phyloP scores from a whole-genome alignment of 331 rosid genomes.

The Stylosanthes scabra region DNA sequence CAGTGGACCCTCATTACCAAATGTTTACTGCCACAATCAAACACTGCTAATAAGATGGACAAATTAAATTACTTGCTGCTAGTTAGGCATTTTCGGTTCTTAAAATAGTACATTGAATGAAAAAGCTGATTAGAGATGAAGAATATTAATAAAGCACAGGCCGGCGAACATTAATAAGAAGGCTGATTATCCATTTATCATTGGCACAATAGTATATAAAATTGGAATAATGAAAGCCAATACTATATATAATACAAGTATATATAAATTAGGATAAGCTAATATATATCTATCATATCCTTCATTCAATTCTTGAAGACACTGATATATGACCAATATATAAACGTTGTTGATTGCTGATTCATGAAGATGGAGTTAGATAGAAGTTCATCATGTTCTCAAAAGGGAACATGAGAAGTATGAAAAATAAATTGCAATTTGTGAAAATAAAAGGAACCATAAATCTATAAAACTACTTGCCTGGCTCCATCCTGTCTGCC shows the following conservation, averaged over 20 bases:
- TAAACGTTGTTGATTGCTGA: neutral
- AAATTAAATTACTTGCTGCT: no score
- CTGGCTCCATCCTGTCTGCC: conserved; percentile 98
- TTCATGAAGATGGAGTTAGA: neutral
- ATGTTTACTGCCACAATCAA: neutral
- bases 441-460: conserved; percentile 12
- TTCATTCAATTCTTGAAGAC: conserved; percentile 1
- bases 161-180: neutral
- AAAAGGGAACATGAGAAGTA: conserved; percentile 20
- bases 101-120: no score
- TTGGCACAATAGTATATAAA: neutral
- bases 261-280: neutral
- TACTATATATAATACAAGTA: neutral
- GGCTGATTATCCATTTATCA: neutral
- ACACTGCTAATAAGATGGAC: neutral
- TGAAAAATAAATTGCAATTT: conserved; percentile 27
- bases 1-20: neutral
- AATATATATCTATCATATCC: conserved; percentile 5
- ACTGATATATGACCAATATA: neutral
- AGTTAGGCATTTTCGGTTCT: neutral
- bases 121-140: neutral
- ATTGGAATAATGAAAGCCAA: neutral
- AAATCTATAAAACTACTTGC: conserved; percentile 54
- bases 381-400: conserved; percentile 10
- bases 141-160: neutral